Base-by-base conservation (phyloP, 179 eudicot species). In the Heliamphora pulchella region DNA sequence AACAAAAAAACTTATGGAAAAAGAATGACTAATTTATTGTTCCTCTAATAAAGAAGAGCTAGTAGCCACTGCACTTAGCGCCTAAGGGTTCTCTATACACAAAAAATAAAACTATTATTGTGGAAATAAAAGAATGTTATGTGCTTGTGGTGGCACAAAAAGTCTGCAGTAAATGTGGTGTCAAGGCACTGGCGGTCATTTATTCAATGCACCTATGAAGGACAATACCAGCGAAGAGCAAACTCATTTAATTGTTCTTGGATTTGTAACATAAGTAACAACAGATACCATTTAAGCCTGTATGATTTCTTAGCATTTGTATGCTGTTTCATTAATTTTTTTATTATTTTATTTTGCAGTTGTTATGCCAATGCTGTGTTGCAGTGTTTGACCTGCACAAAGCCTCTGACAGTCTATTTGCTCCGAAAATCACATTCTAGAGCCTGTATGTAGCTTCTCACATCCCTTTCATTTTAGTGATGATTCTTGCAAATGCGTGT, bases 281-380 rank as follows among this genome's bases (percentile, higher is more conserved):
- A 53, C 13, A 20, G 20, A 64, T 62, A 18, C 58, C 0, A 14
- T 22, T 63, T 76, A n/a, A 11, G 22, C 7, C 59, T 61, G 41
- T 46, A 17, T 31, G 17, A 48, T 48, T 50, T 74, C 39, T 46
- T 43, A 9, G 20, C 59, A 22, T 46, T 3, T 3, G 1, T 72
- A 63, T 82, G 62, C 20, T 53, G 18, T 62, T 54, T 78, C 1
- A 63, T 39, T 51, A 44, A 9, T 44, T 68, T 55, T 48, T 79
- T 69, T 53, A 10, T 77, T 81, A 75, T 79, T 71, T 55, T 41
- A 67, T 78, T 54, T 80, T 89, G 93, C 97, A 94, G 98, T 80
- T 94, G 98, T 84, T 94, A 94, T 84, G 97, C 97, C 71, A 94
- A 94, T 91, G 98, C 98, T 74, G 97, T 93, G 63, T 83, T 94